These are phyloP conservation scores for Peterozyma xylosa DNA, from an alignment of 805 yeast genomes.

Conservation along the genomic window DNA sequence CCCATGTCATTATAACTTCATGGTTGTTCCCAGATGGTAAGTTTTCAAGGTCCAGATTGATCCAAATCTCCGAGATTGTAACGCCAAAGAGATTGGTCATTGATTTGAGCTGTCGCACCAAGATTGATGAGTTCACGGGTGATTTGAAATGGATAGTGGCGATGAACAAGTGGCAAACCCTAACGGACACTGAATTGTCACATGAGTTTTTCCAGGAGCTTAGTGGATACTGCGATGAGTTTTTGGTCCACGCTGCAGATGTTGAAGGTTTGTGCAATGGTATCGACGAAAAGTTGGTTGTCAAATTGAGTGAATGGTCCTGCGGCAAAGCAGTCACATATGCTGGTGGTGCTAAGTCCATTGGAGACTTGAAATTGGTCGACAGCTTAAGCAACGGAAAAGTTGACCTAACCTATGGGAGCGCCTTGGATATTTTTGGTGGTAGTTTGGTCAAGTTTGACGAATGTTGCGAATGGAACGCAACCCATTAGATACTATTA, in stretches of 20 bases:
- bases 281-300: conserved; percentile 74
- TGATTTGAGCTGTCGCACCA: conserved; percentile 77
- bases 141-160: conserved; percentile 79
- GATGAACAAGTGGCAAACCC: conserved; percentile 94
- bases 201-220: conserved; percentile 46
- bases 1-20: conserved; percentile 86
- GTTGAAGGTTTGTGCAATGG: conserved; percentile 96
- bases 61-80: conserved; percentile 39
- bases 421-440: conserved; percentile 92
- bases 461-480: conserved; percentile 75
- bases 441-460: conserved; percentile 71
- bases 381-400: conserved; percentile 62
- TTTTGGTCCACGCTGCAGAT: conserved; percentile 95
- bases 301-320: conserved; percentile 71
- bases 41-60: conserved; percentile 44
- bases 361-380: conserved; percentile 64
- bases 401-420: conserved; percentile 90
- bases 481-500: conserved; percentile 10
- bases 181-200: conserved; percentile 59
- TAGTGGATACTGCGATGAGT: conserved; percentile 69
- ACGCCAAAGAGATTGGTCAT: conserved; percentile 71
- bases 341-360: conserved; percentile 91
- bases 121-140: conserved; percentile 17
- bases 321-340: conserved; percentile 70
- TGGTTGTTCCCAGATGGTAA: conserved; percentile 73